Evolutionary conservation across 345 rosid genomes (phyloP), one percentile per base, ranked within the genome.

Genomic region (Brassica carinata): DNA sequence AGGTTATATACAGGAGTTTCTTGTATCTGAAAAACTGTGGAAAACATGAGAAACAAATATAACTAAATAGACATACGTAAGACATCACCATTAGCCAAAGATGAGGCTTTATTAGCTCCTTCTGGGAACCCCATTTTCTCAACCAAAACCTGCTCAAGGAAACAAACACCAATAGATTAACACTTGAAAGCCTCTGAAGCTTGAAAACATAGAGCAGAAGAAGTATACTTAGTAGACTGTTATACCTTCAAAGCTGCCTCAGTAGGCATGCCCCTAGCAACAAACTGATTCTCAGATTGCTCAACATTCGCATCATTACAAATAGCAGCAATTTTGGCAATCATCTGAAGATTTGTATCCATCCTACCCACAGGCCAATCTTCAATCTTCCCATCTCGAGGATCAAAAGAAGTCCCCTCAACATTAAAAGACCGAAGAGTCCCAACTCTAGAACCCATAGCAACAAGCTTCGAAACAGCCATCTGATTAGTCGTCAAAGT

Each of bases 211-310:
- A 10, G 45, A 38, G 43, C 43, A 64, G 8, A 64, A 38, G 27
- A 11, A 77, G 58, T 51, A 7, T 33, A 67, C 67, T 27, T 6
- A 69, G 55, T 18, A 55, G 70, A 74, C 71, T 17, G 23, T 27
- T 64, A 83, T 66, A 96, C 99, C 97, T 96, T 96, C 74, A 96
- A 79, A n/a, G 99, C 99, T 79, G 99, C 99, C 78, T 93, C 99
- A 45, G 99, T 96, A 51, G 99, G 93, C 87, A 92, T 81, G 64
- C 99, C 97, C 67, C 58, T 87, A 33, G 95, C 84, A 27, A 92
- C 80, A 85, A 81, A 96, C 75, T 92, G 93, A 51, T 73, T 61
- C 51, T 89, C 97, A 74, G 97, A 78, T 76, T 85, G 71, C 85
- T 90, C 93, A 8, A 96, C 88, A 53, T 74, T 83, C 59, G 96